A percentile compares a stretch with the other conserved stretches of the same genome.
Conservation (phyloP, 305 asterid species). For the Vinca major region DNA sequence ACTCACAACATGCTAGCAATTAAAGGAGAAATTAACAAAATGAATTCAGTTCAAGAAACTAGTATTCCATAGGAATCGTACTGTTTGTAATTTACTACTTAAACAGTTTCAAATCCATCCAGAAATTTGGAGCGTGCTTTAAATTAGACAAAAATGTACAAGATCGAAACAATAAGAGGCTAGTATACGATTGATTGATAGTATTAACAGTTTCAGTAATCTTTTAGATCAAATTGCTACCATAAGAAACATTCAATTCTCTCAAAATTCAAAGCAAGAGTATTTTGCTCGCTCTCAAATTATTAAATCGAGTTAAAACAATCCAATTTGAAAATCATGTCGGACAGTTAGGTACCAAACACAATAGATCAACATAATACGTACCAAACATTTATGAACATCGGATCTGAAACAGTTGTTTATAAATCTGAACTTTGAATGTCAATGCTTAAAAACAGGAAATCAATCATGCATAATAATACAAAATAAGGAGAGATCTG, state of each 20-base stretch:
- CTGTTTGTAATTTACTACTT: neutral
- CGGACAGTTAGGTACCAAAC: no score
- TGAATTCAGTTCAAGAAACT: neutral
- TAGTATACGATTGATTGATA: no score
- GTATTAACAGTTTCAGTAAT: neutral
- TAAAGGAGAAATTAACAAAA: neutral
- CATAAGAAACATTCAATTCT: neutral
- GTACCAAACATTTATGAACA: no score
- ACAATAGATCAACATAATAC: neutral
- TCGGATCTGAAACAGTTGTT: neutral
- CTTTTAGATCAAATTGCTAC: neutral
- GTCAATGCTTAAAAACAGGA: neutral
- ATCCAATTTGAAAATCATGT: neutral
- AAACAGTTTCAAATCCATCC: neutral
- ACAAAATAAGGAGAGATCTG: neutral
- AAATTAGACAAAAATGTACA: neutral
- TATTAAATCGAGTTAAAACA: neutral
- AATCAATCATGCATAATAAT: neutral
- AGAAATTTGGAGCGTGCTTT: neutral
- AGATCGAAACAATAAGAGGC: neutral
- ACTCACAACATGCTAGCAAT: neutral
- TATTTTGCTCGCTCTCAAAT: neutral
- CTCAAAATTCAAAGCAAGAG: neutral
- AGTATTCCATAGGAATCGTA: no score
- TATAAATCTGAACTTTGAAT: neutral